Evolutionary conservation across 106 monocot species (phyloP).

Genomic region (Acorus calamus): DNA sequence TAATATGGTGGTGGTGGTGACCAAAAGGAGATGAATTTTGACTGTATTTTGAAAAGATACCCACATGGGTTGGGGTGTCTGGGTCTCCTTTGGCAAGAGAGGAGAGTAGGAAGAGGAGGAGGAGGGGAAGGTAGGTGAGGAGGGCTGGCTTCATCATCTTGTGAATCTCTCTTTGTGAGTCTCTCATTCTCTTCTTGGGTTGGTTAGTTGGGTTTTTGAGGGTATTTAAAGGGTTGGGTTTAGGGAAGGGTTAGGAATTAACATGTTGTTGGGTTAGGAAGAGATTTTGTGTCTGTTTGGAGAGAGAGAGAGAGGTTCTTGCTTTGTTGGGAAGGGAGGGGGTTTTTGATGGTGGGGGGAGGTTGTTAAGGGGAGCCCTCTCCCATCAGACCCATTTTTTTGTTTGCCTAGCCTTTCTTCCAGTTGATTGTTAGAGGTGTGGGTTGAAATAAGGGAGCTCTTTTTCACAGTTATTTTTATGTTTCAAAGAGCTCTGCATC

Average conservation of each 20-base stretch:
- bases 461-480: too few species aligned
- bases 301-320: too few species aligned
- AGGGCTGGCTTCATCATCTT: background rate
- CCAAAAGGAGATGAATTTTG: background rate
- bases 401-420: too few species aligned
- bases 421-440: too few species aligned
- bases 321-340: too few species aligned
- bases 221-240: slow-evolving; percentile 1
- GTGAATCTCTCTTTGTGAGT: background rate
- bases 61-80: slow-evolving; percentile 7
- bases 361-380: too few species aligned
- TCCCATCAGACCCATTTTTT: too few species aligned
- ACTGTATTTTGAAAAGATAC: background rate
- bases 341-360: too few species aligned
- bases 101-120: slow-evolving; percentile 13
- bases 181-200: background rate
- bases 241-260: background rate
- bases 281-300: too few species aligned
- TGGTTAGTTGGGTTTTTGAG: background rate
- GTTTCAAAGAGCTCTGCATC: too few species aligned
- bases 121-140: slow-evolving; percentile 1
- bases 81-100: background rate
- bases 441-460: too few species aligned
- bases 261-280: too few species aligned
- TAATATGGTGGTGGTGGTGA: background rate